These are phyloP conservation scores for Fusarium fujikuroi DNA, from an alignment of 2,329 filamentous ascomycete species.

Conservation along the genomic window DNA sequence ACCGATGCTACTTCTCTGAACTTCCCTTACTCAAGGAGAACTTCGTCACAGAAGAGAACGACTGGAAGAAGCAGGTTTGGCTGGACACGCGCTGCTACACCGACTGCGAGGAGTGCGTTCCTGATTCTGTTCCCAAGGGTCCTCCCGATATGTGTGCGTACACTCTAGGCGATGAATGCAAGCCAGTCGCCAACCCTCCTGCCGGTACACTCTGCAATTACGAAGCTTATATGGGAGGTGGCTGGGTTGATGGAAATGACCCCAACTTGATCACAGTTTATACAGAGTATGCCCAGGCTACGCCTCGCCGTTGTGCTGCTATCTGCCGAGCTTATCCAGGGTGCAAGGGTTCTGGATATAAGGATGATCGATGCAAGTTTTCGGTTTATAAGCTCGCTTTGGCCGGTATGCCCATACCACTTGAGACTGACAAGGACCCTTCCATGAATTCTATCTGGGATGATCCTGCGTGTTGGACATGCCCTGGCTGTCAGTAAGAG, in stretches of 20 bases:
- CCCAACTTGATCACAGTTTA: not conserved
- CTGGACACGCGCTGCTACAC: not conserved
- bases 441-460: conserved; percentile 3
- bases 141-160: not conserved
- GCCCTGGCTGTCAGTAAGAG: conserved; percentile 2
- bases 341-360: conserved; percentile 16
- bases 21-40: not conserved
- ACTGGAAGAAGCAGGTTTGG: conserved; percentile 1
- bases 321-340: not conserved
- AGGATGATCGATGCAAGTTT: conserved; percentile 5
- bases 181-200: not conserved
- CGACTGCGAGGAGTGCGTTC: not conserved
- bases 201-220: not conserved
- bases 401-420: not conserved
- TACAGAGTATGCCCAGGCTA: not conserved
- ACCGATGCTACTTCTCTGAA: conserved; percentile 3
- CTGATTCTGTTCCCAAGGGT: not conserved
- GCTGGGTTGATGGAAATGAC: not conserved
- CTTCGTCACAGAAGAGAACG: not conserved
- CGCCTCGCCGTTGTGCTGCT: not conserved
- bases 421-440: not conserved
- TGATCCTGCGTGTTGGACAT: conserved; percentile 4
- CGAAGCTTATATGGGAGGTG: not conserved
- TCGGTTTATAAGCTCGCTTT: not conserved
- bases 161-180: not conserved